Conservation (phyloP, 2,329 filamentous ascomycete genomes). For the Epichloe gansuensis region DNA sequence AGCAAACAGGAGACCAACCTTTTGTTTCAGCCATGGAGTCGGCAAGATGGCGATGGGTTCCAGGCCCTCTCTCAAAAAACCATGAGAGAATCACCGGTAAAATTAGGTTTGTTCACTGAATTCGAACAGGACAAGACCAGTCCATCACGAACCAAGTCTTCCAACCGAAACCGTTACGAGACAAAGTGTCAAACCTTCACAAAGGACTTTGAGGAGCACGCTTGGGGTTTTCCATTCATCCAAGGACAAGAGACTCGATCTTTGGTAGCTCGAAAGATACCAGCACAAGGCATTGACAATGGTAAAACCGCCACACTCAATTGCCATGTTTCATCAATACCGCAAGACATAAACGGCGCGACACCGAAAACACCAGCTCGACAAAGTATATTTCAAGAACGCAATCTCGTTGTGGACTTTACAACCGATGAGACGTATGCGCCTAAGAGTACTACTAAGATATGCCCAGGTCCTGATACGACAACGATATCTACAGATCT, state of each 20-base stretch:
- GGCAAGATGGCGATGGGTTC: conserved; percentile 10
- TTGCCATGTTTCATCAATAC: background rate
- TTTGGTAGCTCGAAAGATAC: background rate
- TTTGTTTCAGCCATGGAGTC: conserved; percentile 21
- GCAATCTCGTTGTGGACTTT: background rate
- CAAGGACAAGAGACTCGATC: background rate
- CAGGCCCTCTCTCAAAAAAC: conserved; percentile 2
- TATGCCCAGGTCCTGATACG: background rate
- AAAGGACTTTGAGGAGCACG: background rate
- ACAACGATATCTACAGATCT: background rate
- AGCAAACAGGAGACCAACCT: conserved; percentile 13
- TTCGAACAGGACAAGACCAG: background rate
- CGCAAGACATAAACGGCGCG: background rate
- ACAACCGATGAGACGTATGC: background rate
- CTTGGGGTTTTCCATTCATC: background rate
- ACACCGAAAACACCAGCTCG: background rate
- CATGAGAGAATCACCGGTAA: conserved; percentile 4
- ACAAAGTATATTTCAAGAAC: background rate
- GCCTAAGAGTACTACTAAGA: background rate
- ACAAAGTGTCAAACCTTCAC: background rate
- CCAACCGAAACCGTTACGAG: background rate
- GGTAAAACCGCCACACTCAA: too few relatives aligned
- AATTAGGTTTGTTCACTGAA: conserved; percentile 2
- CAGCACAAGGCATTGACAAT: background rate
- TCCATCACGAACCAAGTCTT: background rate